Evolutionary conservation across 2,329 filamentous ascomycete genomes (phyloP).

Genomic region (Verticillium zaregamsianum): DNA sequence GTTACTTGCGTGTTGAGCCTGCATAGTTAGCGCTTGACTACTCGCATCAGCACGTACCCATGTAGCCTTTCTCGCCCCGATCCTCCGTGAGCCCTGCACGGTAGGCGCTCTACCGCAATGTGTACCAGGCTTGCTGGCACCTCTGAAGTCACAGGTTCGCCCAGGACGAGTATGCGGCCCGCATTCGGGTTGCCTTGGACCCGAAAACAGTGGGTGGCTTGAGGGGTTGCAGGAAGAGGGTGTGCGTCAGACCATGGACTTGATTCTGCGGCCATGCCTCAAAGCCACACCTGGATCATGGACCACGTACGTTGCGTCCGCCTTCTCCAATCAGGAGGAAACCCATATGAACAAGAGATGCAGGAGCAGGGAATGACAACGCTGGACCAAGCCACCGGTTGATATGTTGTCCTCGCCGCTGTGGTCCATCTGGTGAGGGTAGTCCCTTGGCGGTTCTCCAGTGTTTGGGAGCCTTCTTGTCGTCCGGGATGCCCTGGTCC

Average conservation of each 20-base stretch:
- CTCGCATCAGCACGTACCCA: background rate
- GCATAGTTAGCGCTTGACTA: background rate
- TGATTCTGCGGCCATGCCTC: background rate
- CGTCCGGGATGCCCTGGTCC: background rate
- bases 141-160: background rate
- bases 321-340: background rate
- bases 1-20: background rate
- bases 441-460: background rate
- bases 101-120: background rate
- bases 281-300: background rate
- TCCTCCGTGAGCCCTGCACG: background rate
- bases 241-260: background rate
- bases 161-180: background rate
- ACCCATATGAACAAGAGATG: background rate
- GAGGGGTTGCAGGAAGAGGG: background rate
- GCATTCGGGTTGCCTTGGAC: background rate
- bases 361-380: background rate
- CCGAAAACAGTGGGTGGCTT: background rate
- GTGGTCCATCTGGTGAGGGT: background rate
- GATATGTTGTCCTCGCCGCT: background rate
- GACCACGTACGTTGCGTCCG: background rate
- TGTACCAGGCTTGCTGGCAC: background rate
- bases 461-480: background rate
- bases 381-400: background rate
- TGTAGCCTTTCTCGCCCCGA: background rate